Conservation (phyloP, 2,329 filamentous ascomycete genomes). For the Kalmusia sp. region DNA sequence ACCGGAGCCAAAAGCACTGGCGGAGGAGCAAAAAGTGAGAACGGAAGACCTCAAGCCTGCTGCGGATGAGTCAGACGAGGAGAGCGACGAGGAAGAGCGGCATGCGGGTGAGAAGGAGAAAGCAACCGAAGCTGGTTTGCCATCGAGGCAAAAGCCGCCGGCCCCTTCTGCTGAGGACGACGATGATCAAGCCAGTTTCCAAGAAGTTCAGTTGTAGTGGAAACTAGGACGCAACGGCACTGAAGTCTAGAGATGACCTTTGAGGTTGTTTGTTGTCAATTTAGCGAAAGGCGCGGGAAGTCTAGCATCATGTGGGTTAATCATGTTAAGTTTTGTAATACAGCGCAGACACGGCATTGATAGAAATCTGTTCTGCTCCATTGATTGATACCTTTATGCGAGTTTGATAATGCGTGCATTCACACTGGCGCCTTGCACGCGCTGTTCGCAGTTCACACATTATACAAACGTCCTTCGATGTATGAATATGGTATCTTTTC, state of each 20-base stretch:
- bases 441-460: too few relatives aligned
- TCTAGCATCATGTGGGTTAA: slow-evolving; percentile 2
- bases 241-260: background rate
- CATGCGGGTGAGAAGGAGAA: slow-evolving; percentile 35
- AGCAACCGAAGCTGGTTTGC: slow-evolving; percentile 25
- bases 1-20: slow-evolving; percentile 38
- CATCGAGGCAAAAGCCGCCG: slow-evolving; percentile 32
- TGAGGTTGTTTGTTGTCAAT: background rate
- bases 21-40: slow-evolving; percentile 43
- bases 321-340: slow-evolving; percentile 8
- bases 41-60: slow-evolving; percentile 40
- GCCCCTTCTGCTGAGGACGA: slow-evolving; percentile 36
- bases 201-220: slow-evolving; percentile 39
- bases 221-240: background rate
- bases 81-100: slow-evolving; percentile 30
- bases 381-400: too few relatives aligned
- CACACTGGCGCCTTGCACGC: too few relatives aligned
- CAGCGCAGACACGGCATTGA: background rate
- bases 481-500: too few relatives aligned
- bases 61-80: slow-evolving; percentile 30
- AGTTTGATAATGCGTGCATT: too few relatives aligned
- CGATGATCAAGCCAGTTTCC: slow-evolving; percentile 40
- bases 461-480: too few relatives aligned
- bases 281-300: slow-evolving; percentile 9
- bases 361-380: background rate